Base-by-base conservation (phyloP, 768 basidiomycete genomes). In the Macrolepiota fuliginosa region DNA sequence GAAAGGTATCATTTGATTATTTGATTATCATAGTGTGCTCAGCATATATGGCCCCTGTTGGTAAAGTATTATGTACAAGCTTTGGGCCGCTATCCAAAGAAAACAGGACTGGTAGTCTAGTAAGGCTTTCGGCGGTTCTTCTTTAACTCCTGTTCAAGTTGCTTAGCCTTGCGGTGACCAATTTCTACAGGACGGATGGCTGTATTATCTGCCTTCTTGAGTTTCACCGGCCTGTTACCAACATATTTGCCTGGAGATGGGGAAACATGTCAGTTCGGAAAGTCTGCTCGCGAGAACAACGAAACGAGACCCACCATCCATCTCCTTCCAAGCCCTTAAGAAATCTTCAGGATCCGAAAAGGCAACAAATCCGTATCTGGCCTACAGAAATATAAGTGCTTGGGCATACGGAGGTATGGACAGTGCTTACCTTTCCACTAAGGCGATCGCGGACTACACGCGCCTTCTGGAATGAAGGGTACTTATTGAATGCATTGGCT, bases 261-360 rank as follows among this genome's bases (percentile, higher is more conserved):
- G 29, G 39, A 25, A 62, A n/a, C n/a, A n/a, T n/a, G 56, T 13
- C 45, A 52, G 42, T 35, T 4, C n/a, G 13, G 13, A 2, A 49
- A 32, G 29, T 7, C 7, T 32, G n/a, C 39, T 45, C 42, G 17
- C 42, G 42, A 66, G 15, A 54, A 55, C 40, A 29, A 36, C 55
- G 29, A 24, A 27, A 59, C 57, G 13, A 42, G 46, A 1, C 90
- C 37, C 67, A 92, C 96, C 96, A 73, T 98, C 95, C 96, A 97
- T 98, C 74, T 98, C 96, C 72, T 98, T 98, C 96, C 96, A 99
- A 17, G 96, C 96, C 71, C 88, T 96, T 60, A 99, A 73, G 74
- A 98, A 98, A 72, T 99, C 97, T 75, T 99, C 97, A 0, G 97
- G 97, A 70, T 98, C 97, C 47, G 92, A 93, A 75, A 98, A 99